Evolutionary conservation across 1,284 basidiomycete species (phyloP).

Genomic region (Microbotryum scabiosae): DNA sequence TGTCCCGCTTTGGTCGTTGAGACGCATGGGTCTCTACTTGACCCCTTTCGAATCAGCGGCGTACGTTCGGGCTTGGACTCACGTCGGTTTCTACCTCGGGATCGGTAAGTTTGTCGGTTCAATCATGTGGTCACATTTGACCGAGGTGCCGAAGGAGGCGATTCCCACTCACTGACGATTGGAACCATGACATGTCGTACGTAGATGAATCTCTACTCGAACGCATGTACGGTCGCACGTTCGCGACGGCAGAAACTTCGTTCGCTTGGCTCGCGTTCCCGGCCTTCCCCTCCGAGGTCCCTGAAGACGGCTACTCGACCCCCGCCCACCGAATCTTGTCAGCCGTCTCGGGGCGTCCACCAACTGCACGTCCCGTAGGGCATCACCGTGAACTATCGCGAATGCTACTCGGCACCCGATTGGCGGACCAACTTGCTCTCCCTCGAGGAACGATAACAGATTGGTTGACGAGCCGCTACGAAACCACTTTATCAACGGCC

Average conservation of each 20-base stretch:
- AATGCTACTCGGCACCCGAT: constrained; percentile 15
- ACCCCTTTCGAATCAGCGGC: constrained; percentile 18
- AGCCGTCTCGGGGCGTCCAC: constrained; percentile 25
- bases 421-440: constrained; percentile 30
- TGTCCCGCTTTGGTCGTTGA: constrained; percentile 32
- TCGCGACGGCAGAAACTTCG: constrained; percentile 17
- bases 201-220: constrained; percentile 10
- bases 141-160: too few relatives aligned
- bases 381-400: constrained; percentile 29
- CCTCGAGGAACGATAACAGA: constrained; percentile 13
- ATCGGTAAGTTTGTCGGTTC: constrained; percentile 6
- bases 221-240: constrained; percentile 15
- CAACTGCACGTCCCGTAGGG: constrained; percentile 7
- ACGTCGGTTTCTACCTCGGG: constrained; percentile 35
- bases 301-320: constrained; percentile 14
- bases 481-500: constrained; percentile 6
- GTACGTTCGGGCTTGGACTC: constrained; percentile 30
- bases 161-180: too few relatives aligned
- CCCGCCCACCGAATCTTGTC: constrained; percentile 31
- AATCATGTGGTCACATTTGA: too few relatives aligned
- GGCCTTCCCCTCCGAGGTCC: constrained; percentile 18
- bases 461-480: constrained; percentile 9
- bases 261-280: constrained; percentile 33
- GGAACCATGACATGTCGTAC: too few relatives aligned
- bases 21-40: constrained; percentile 17